phyloP scores from a whole-genome alignment of 75 land plant genomes.

The Larix kaempferi region DNA sequence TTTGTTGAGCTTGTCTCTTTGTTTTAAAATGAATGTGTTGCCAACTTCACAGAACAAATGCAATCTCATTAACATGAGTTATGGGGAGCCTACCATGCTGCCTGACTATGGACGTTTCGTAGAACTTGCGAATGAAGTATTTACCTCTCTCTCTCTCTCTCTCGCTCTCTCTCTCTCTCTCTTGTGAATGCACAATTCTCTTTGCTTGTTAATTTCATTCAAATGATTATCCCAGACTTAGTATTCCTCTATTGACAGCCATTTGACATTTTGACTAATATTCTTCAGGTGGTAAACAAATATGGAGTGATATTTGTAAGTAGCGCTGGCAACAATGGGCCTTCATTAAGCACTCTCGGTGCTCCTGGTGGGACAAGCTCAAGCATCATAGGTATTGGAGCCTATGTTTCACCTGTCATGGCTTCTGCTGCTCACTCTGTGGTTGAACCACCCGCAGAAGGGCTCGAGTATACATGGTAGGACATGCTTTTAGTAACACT shows the following conservation, averaged over 20 bases:
- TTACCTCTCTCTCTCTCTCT: constrained; percentile 4
- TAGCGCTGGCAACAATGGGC: constrained; percentile 98
- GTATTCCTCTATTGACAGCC: neutral
- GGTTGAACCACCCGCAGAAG: constrained; percentile 81
- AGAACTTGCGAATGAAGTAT: constrained; percentile 88
- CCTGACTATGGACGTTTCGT: constrained; percentile 99
- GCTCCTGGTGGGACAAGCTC: constrained; percentile 98
- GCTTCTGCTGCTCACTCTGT: constrained; percentile 93
- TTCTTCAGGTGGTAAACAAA: constrained; percentile 80
- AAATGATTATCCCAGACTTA: neutral
- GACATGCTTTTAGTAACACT: neutral
- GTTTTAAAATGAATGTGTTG: neutral
- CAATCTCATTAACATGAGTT: constrained; percentile 99
- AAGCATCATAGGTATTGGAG: constrained; percentile 92
- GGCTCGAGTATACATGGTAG: constrained; percentile 98
- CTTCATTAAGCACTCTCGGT: constrained; percentile 88
- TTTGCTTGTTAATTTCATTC: constrained; percentile 2
- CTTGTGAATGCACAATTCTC: neutral
- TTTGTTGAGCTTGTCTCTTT: neutral
- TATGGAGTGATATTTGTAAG: constrained; percentile 85
- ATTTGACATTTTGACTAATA: neutral
- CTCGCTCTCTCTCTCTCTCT: constrained; percentile 1
- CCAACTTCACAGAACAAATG: constrained; percentile 82
- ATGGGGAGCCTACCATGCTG: constrained; percentile 84
- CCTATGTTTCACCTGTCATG: constrained; percentile 97